Percentiles rank a stretch among this genome's conserved stretches.
phyloP scores from a whole-genome alignment of 1,284 basidiomycete genomes.

The Moniliella sp. region DNA sequence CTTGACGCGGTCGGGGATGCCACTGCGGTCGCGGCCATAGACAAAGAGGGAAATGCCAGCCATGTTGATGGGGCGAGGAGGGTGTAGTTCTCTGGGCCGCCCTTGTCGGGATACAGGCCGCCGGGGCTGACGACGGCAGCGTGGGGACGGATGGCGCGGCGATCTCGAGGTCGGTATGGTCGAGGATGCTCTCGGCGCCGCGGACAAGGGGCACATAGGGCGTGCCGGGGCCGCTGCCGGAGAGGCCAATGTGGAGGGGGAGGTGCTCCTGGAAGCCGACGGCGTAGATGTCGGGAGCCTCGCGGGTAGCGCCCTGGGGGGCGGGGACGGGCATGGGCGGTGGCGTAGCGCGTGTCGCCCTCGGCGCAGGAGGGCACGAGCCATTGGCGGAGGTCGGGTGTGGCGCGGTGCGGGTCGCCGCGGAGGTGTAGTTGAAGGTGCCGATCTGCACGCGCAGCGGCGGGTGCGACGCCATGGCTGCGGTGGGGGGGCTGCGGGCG shows the following conservation, averaged over 20 bases:
- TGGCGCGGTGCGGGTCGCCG: conserved; percentile 37
- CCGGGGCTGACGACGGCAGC: conserved; percentile 21
- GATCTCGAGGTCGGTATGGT: conserved; percentile 45
- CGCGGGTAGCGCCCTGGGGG: conserved; percentile 14
- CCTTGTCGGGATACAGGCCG: conserved; percentile 21
- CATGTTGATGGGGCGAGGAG: conserved; percentile 16
- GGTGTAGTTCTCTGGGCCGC: conserved; percentile 26
- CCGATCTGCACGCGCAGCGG: conserved; percentile 54
- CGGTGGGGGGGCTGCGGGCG: too few relatives aligned
- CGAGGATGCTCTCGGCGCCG: conserved; percentile 41
- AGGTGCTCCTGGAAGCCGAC: conserved; percentile 74
- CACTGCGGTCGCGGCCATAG: conserved; percentile 54
- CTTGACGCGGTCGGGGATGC: conserved; percentile 42
- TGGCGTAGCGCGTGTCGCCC: conserved; percentile 9
- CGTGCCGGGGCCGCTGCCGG: background rate
- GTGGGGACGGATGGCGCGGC: conserved; percentile 25
- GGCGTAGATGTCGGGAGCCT: conserved; percentile 51
- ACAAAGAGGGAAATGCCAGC: conserved; percentile 39
- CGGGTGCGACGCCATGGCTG: background rate
- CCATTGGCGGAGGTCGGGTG: conserved; percentile 26
- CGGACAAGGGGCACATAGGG: too few relatives aligned
- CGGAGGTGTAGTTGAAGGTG: conserved; percentile 64
- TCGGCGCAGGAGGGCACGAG: conserved; percentile 22
- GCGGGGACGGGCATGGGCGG: too few relatives aligned
- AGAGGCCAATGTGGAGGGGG: conserved; percentile 42